phyloP scores from a whole-genome alignment of 345 rosid genomes.

The Bruguiera gymnorhiza region DNA sequence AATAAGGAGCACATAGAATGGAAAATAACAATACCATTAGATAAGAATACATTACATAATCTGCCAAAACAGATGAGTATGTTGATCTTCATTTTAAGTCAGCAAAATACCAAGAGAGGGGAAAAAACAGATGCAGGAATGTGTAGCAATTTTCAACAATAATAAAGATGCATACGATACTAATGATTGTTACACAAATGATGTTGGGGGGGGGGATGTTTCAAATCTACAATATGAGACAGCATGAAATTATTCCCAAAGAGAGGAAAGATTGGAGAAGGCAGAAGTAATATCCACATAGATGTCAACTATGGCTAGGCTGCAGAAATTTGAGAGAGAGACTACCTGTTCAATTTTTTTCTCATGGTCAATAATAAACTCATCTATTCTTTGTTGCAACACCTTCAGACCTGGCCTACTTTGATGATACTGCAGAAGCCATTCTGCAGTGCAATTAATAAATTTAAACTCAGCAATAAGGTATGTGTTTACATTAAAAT shows the following conservation, averaged over 20 bases:
- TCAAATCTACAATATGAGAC: too few relatives aligned
- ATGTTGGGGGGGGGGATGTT: too few relatives aligned
- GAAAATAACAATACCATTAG: not conserved
- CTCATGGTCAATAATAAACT: slow-evolving; percentile 68
- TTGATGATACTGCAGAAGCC: slow-evolving; percentile 68
- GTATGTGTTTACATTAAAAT: not conserved
- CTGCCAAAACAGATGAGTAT: not conserved
- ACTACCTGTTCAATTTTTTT: slow-evolving; percentile 71
- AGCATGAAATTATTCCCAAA: not conserved
- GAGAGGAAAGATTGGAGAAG: not conserved
- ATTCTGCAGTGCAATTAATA: slow-evolving; percentile 47
- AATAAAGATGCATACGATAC: not conserved
- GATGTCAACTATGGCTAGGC: not conserved
- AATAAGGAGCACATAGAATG: not conserved
- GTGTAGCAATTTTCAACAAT: not conserved
- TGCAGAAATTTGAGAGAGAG: not conserved
- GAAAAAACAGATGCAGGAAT: not conserved
- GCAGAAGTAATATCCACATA: not conserved
- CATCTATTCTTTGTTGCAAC: slow-evolving; percentile 78
- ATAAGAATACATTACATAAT: not conserved
- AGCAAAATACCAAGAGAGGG: not conserved
- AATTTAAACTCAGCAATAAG: slow-evolving; percentile 15
- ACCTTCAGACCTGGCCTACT: slow-evolving; percentile 70
- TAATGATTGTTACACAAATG: not conserved
- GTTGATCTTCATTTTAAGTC: not conserved